A percentile compares a stretch with the other conserved stretches of the same genome.
These are phyloP conservation scores for Fusarium papillatum DNA, from an alignment of 2,329 filamentous ascomycete species.

Conservation along the genomic window DNA sequence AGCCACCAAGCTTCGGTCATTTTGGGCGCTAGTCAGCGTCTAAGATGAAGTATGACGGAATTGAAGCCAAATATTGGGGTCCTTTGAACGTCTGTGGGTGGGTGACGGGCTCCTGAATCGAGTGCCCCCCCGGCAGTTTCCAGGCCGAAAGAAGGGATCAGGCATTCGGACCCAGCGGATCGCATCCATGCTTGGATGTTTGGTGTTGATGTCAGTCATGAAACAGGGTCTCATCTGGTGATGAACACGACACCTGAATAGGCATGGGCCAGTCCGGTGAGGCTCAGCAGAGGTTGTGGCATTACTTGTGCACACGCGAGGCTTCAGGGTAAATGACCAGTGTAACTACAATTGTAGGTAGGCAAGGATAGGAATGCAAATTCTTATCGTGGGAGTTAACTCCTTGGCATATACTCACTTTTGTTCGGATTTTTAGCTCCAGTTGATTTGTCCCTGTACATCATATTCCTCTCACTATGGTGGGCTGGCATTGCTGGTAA, in stretches of 20 bases:
- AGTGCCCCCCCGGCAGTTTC: constrained; percentile 29
- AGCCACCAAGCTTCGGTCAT: constrained; percentile 38
- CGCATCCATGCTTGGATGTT: constrained; percentile 12
- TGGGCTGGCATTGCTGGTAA: not conserved
- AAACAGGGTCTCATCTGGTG: constrained; percentile 29
- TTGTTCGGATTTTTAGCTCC: not conserved
- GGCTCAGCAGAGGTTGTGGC: constrained; percentile 6
- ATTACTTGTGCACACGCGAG: constrained; percentile 1
- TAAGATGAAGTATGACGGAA: constrained; percentile 45
- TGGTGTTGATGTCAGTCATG: constrained; percentile 32
- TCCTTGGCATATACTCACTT: not conserved
- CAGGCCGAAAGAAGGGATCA: constrained; percentile 19
- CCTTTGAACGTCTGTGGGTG: constrained; percentile 18
- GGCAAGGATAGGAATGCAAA: not conserved
- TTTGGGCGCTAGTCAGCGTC: constrained; percentile 38
- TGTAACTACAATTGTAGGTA: not conserved
- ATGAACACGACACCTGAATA: constrained; percentile 8
- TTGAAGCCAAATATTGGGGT: constrained; percentile 33
- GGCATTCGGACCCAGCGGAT: constrained; percentile 9
- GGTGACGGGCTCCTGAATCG: constrained; percentile 14
- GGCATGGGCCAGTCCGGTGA: constrained; percentile 10
- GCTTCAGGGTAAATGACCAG: not conserved
- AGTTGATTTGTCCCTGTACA: no score
- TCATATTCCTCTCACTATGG: not conserved
- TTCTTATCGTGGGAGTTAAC: not conserved